Conservation (phyloP, 495 filamentous ascomycete genomes). For the Aspergillus conjunctus region DNA sequence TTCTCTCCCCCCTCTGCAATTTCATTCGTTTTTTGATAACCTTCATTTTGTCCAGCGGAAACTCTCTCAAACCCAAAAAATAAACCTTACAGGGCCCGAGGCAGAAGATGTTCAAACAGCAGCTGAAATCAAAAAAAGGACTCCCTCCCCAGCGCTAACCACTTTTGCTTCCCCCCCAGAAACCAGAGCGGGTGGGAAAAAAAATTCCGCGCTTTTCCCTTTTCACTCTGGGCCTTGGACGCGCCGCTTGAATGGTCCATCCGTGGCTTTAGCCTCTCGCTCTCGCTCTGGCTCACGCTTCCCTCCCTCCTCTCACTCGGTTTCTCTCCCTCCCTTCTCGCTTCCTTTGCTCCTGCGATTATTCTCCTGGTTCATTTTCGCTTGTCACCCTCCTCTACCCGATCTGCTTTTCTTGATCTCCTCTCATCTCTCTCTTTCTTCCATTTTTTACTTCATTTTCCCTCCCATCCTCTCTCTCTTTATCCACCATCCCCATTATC, state of each 20-base stretch:
- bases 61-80: neutral
- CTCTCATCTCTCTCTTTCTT: conserved; percentile 24
- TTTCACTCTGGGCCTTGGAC: conserved; percentile 36
- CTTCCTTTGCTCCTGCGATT: conserved; percentile 23
- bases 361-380: conserved; percentile 15
- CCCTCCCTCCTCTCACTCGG: conserved; percentile 19
- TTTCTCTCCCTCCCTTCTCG: conserved; percentile 2
- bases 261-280: conserved; percentile 32
- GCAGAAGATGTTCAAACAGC: conserved; percentile 8
- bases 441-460: conserved; percentile 19
- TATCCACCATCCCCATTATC: conserved; percentile 33
- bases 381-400: conserved; percentile 30
- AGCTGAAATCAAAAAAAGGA: conserved; percentile 1
- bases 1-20: conserved; percentile 14
- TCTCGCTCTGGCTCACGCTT: conserved; percentile 23
- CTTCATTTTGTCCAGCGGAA: conserved; percentile 9
- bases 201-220: conserved; percentile 37
- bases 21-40: conserved; percentile 10
- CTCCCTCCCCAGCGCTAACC: conserved; percentile 7
- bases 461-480: conserved; percentile 23
- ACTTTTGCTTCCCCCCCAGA: conserved; percentile 17
- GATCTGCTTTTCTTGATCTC: conserved; percentile 21
- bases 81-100: neutral
- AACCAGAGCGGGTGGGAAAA: conserved; percentile 30
- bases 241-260: conserved; percentile 34